phyloP scores from a whole-genome alignment of 208 protist genomes.

The Leishmania tropica region DNA sequence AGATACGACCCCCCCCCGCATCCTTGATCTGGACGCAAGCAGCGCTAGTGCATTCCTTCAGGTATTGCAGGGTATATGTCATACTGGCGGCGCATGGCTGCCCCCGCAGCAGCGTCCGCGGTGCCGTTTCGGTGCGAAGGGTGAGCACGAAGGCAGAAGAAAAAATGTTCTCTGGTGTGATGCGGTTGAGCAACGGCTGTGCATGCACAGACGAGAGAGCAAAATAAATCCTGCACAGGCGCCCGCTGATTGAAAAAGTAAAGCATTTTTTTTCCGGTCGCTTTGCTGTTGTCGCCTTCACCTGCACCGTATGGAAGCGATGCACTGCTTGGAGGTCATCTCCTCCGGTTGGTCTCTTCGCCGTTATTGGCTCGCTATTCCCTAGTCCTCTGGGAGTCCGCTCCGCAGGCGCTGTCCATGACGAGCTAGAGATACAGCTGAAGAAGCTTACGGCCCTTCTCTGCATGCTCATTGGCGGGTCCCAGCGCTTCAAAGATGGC shows the following conservation, averaged over 20 bases:
- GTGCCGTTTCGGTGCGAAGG: neutral
- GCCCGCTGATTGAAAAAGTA: neutral
- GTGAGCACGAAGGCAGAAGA: neutral
- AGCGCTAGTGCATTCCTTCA: neutral
- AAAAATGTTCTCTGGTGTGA: too few relatives aligned
- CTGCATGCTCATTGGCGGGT: slow-evolving; percentile 60
- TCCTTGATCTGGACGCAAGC: neutral
- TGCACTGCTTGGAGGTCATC: neutral
- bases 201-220: neutral
- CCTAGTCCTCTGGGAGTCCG: neutral
- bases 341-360: neutral
- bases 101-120: neutral
- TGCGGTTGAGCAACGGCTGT: neutral
- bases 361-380: neutral
- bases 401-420: neutral
- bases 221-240: neutral
- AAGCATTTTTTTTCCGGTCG: neutral
- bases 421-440: slow-evolving; percentile 61
- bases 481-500: slow-evolving; percentile 81
- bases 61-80: neutral
- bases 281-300: neutral
- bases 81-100: neutral
- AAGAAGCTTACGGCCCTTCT: slow-evolving; percentile 67
- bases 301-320: neutral
- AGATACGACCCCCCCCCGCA: neutral